Evolutionary conservation across 2,329 filamentous ascomycete genomes (phyloP), one percentile per base, ranked within the genome.

Genomic region (Chaetomiaceae sp.): DNA sequence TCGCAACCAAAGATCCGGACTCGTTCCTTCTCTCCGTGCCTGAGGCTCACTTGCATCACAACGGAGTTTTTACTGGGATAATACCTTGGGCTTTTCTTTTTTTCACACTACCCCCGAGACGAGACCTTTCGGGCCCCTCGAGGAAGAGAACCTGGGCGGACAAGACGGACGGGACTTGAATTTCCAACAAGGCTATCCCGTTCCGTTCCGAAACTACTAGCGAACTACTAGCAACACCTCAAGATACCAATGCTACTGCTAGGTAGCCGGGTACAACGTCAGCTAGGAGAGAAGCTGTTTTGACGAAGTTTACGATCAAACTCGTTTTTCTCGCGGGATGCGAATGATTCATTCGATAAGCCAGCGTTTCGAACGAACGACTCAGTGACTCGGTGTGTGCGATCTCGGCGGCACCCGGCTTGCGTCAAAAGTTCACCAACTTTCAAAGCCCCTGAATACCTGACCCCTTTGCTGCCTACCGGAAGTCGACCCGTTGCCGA

Each of bases 281-380:
- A 59, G 51, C 51, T 56, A 56, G 47, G 47, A 51, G 54, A 48
- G n/a, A n/a, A n/a, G 56, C 56, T 56, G 48, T 54, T 49, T 27
- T 45, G 39, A 45, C 46, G 39, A 23, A 44, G 34, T 36, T n/a
- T 54, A 27, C 27, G 27, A 44, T 11, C 51, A 25, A 47, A 17
- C 40, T 22, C 14, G 23, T 23, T 34, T 29, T n/a, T 31, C 8
- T 7, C 27, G 27, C 27, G 4, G 4, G 40, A 31, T 15, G 23
- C 23, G 14, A 20, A 29, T 36, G 15, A 36, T n/a, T 12, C 33
- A 36, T n/a, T 12, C 33, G 15, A 36, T 31, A 12, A 31, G 8
- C 4, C n/a, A n/a, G n/a, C n/a, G n/a, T n/a, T n/a, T n/a, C 5
- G 27, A 31, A 31, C 27, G 27, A 31, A n/a, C n/a, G n/a, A n/a